phyloP scores from a whole-genome alignment of 192 early-diverging fungal genomes.

The Chytriomyces confervae region DNA sequence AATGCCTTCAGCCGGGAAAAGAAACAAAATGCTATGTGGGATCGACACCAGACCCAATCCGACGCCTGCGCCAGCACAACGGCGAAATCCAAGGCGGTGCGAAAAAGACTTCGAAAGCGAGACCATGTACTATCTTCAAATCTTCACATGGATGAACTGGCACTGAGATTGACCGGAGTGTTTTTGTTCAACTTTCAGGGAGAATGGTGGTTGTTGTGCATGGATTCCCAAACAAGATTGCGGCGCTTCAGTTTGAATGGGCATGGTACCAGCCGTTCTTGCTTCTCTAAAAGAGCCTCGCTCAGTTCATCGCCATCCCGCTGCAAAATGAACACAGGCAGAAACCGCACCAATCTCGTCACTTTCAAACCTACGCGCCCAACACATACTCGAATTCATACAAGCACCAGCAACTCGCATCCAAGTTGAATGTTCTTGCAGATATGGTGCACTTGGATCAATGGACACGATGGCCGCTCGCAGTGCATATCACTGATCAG shows the following conservation, averaged over 20 bases:
- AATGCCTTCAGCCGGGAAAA: conserved; percentile 41
- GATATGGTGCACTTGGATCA: conserved; percentile 43
- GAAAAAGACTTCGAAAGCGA: conserved; percentile 47
- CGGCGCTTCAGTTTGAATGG: conserved; percentile 50
- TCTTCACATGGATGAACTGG: background rate
- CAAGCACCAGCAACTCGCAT: conserved; percentile 27
- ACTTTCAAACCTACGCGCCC: conserved; percentile 31
- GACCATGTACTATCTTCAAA: conserved; percentile 45
- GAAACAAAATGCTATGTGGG: conserved; percentile 53
- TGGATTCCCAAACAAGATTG: conserved; percentile 54
- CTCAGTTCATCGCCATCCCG: conserved; percentile 35
- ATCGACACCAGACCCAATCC: conserved; percentile 60
- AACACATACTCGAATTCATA: conserved; percentile 26
- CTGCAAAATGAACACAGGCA: conserved; percentile 53
- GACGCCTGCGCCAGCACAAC: conserved; percentile 59
- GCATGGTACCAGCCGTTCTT: background rate
- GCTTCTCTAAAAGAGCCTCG: background rate
- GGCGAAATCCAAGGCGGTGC: conserved; percentile 63
- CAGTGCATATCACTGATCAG: conserved; percentile 8
- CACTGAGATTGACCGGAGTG: no score
- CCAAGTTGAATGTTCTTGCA: conserved; percentile 45
- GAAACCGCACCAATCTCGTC: conserved; percentile 54
- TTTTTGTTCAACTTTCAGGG: conserved; percentile 29
- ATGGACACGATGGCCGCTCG: conserved; percentile 43
- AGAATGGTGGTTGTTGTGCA: conserved; percentile 53